Percentiles rank a stretch among this genome's conserved stretches.
These are phyloP conservation scores for Cinnamomum chago DNA, from an alignment of 164 flowering plant genomes.

Conservation along the genomic window DNA sequence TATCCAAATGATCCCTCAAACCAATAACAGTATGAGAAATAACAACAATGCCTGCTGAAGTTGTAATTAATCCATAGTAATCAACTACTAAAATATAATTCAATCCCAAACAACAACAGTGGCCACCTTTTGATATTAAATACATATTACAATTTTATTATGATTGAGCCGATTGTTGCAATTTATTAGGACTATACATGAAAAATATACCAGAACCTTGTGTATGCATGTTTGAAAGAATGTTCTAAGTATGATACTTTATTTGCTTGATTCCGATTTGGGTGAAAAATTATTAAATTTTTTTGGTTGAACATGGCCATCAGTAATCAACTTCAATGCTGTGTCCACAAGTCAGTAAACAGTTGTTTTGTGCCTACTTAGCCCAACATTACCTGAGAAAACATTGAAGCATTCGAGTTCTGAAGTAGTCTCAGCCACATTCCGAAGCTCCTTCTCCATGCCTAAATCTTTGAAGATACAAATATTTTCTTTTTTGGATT, in stretches of 20 bases:
- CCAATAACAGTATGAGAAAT: too few relatives aligned
- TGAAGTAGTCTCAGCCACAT: slow-evolving; percentile 66
- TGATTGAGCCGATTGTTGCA: background rate
- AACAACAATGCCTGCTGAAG: too few relatives aligned
- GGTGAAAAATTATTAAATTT: background rate
- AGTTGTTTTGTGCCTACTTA: slow-evolving; percentile 55
- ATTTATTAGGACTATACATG: background rate
- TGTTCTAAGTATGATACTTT: background rate
- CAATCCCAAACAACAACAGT: too few relatives aligned
- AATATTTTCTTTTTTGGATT: slow-evolving; percentile 33
- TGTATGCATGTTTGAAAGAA: background rate
- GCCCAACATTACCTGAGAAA: slow-evolving; percentile 88
- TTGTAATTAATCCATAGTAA: too few relatives aligned
- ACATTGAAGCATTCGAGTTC: slow-evolving; percentile 87
- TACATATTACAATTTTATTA: background rate
- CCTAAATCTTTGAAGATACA: slow-evolving; percentile 46
- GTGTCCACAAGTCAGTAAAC: slow-evolving; percentile 66
- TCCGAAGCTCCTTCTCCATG: slow-evolving; percentile 59
- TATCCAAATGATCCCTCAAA: too few relatives aligned
- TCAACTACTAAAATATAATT: too few relatives aligned
- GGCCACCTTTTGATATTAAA: too few relatives aligned
- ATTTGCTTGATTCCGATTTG: background rate
- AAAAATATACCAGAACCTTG: background rate
- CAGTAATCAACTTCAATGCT: slow-evolving; percentile 41
- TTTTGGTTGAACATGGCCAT: background rate